Evolutionary conservation across 495 filamentous ascomycete species (phyloP).

Genomic region (Penicillium lagena): DNA sequence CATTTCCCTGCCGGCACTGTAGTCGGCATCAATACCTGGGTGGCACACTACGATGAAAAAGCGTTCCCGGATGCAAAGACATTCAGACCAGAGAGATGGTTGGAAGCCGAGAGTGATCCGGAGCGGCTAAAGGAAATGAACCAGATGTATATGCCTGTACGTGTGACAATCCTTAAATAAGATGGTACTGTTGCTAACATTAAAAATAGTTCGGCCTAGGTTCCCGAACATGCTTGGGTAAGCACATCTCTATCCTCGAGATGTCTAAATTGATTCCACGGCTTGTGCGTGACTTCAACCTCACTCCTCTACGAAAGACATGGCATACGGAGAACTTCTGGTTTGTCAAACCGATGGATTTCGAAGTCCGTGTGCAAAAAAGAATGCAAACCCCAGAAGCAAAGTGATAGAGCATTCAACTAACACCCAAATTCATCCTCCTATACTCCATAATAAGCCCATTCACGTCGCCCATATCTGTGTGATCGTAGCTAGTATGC

Average conservation of each 20-base stretch:
- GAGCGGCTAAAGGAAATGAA: slow-evolving; percentile 32
- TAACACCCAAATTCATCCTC: slow-evolving; percentile 15
- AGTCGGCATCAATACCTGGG: slow-evolving; percentile 51
- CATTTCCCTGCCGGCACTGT: slow-evolving; percentile 36
- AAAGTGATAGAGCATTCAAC: background rate
- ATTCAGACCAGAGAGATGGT: slow-evolving; percentile 33
- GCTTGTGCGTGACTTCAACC: slow-evolving; percentile 36
- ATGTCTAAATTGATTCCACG: slow-evolving; percentile 44
- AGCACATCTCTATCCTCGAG: slow-evolving; percentile 40
- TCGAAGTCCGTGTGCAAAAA: slow-evolving; percentile 18
- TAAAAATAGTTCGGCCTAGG: slow-evolving; percentile 39
- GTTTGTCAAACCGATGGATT: slow-evolving; percentile 42
- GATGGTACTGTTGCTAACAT: background rate
- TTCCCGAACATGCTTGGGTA: slow-evolving; percentile 39
- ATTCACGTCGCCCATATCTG: slow-evolving; percentile 25
- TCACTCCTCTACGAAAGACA: slow-evolving; percentile 18
- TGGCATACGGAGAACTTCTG: slow-evolving; percentile 39
- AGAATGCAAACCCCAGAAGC: background rate
- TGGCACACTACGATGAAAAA: slow-evolving; percentile 38
- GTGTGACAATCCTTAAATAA: slow-evolving; percentile 1
- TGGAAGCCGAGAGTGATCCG: slow-evolving; percentile 22
- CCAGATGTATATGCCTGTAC: slow-evolving; percentile 37
- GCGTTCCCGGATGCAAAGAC: slow-evolving; percentile 37
- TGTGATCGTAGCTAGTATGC: slow-evolving; percentile 17
- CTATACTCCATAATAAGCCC: slow-evolving; percentile 24